Conservation (phyloP, 305 asterid species). For the Salvia sclarea region DNA sequence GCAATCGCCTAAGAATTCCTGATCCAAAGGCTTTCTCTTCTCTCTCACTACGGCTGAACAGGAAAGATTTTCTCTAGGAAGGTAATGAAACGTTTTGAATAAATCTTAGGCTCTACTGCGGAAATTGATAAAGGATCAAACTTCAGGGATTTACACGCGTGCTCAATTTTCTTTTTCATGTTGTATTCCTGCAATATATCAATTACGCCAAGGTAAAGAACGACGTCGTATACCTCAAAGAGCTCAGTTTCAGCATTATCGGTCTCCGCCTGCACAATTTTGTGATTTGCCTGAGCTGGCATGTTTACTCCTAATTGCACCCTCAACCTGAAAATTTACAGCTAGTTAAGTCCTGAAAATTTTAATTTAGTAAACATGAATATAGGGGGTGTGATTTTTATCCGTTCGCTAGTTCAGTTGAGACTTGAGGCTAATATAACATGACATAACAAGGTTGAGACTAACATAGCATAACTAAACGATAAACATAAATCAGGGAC, state of each 20-base stretch:
- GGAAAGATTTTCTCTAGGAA: constrained; percentile 80
- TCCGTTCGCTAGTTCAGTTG: too few species aligned
- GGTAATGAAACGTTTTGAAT: constrained; percentile 69
- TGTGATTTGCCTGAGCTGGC: constrained; percentile 95
- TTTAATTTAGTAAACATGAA: neutral
- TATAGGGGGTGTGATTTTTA: neutral
- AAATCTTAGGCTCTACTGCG: constrained; percentile 66
- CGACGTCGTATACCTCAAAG: constrained; percentile 90
- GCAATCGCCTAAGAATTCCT: constrained; percentile 4
- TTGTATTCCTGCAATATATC: constrained; percentile 90
- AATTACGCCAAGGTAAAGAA: constrained; percentile 85
- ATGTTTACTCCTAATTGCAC: constrained; percentile 96
- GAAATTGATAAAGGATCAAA: constrained; percentile 75
- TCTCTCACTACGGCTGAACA: constrained; percentile 32
- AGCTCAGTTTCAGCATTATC: constrained; percentile 74
- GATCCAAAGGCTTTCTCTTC: neutral
- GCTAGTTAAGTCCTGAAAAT: neutral
- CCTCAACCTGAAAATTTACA: constrained; percentile 60
- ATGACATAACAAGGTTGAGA: too few species aligned
- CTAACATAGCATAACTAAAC: neutral
- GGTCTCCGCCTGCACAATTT: constrained; percentile 53
- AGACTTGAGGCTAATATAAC: too few species aligned
- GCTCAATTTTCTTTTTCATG: constrained; percentile 77
- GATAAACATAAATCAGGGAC: neutral
- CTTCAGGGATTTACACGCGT: constrained; percentile 63